A percentile compares a stretch with the other conserved stretches of the same genome.
Conservation (phyloP, 2,329 filamentous ascomycete genomes). For the Exophiala spinifera region DNA sequence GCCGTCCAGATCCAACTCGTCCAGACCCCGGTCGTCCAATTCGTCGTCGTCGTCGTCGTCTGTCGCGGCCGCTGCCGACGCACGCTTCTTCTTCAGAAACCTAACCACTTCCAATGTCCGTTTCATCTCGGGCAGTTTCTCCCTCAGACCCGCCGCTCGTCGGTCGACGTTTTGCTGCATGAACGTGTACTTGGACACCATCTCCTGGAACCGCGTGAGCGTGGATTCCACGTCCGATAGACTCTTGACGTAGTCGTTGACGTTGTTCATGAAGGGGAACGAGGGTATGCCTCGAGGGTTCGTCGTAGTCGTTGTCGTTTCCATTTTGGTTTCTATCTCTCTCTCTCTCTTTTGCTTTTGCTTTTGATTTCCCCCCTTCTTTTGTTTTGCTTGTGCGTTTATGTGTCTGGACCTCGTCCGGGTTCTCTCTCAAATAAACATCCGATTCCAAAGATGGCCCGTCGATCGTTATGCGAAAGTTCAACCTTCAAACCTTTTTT, state of each 20-base stretch:
- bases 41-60: conserved; percentile 10
- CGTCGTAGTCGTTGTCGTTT: conserved; percentile 35
- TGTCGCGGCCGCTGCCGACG: no score
- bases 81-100: conserved; percentile 72
- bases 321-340: conserved; percentile 2
- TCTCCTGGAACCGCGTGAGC: conserved; percentile 47
- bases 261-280: conserved; percentile 48
- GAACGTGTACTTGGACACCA: conserved; percentile 91
- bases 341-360: no score
- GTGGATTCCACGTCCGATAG: conserved; percentile 47
- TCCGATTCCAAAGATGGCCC: no score
- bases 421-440: no score
- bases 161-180: conserved; percentile 95
- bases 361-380: no score
- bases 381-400: no score
- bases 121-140: conserved; percentile 95
- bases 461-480: no score
- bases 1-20: conserved; percentile 13
- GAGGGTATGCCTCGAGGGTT: conserved; percentile 47
- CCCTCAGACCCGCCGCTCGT: conserved; percentile 73
- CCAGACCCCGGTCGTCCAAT: conserved; percentile 5
- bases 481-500: no score
- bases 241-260: conserved; percentile 46
- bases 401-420: no score
- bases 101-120: conserved; percentile 90